These are phyloP conservation scores for Hansfordia pulvinata DNA, from an alignment of 2,329 filamentous ascomycete species.

Conservation along the genomic window DNA sequence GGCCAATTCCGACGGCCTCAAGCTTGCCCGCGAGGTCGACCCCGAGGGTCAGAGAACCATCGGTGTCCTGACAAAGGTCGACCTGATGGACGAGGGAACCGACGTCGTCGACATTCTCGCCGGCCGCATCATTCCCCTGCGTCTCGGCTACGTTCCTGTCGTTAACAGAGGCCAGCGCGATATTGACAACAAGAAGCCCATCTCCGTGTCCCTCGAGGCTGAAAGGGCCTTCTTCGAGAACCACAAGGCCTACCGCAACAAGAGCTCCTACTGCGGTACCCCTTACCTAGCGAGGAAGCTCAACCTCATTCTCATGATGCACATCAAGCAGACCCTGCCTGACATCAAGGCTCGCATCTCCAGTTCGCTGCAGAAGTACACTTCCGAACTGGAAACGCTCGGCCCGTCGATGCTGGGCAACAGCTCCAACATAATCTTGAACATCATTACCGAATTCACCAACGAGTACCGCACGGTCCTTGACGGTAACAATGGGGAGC, in stretches of 20 bases:
- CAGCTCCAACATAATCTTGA: constrained; percentile 89
- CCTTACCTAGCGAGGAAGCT: constrained; percentile 93
- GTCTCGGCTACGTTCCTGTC: constrained; percentile 90
- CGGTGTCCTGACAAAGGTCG: constrained; percentile 95
- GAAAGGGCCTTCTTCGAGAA: constrained; percentile 98
- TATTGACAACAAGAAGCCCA: constrained; percentile 96
- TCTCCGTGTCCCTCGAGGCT: constrained; percentile 77
- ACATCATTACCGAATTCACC: constrained; percentile 97
- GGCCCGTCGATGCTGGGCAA: constrained; percentile 94
- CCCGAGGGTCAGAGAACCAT: constrained; percentile 96
- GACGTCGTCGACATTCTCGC: constrained; percentile 98
- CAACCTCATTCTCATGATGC: constrained; percentile 99
- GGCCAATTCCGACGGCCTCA: constrained; percentile 95
- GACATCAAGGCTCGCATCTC: constrained; percentile 96
- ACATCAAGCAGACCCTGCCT: constrained; percentile 97
- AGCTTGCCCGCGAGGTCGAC: constrained; percentile 91
- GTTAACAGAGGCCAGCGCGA: constrained; percentile 97
- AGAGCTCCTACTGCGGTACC: constrained; percentile 96
- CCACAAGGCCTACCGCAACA: constrained; percentile 97
- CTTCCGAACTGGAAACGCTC: constrained; percentile 63
- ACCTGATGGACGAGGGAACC: constrained; percentile 97
- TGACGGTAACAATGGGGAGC: constrained; percentile 91
- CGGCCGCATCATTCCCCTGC: constrained; percentile 88
- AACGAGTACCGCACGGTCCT: constrained; percentile 95
- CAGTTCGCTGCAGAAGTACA: constrained; percentile 88